Conservation (phyloP, 2,329 filamentous ascomycete genomes). For the Calonectria fujianensis region DNA sequence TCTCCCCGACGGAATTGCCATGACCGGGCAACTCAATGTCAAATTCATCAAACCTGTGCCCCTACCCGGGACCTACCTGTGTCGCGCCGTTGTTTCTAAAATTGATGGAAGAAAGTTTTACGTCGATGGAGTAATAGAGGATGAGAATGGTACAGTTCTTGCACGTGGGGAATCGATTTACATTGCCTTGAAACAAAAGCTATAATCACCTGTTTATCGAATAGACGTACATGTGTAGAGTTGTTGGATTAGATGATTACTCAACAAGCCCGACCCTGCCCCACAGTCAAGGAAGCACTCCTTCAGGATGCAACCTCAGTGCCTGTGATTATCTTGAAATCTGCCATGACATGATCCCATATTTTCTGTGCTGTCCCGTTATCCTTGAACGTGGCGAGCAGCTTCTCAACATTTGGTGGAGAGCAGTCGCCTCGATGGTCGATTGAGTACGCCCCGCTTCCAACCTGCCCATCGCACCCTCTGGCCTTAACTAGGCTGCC, state of each 20-base stretch:
- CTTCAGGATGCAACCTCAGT: neutral
- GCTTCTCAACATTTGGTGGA: slow-evolving; percentile 1
- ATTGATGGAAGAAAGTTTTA: slow-evolving; percentile 13
- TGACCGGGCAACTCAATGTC: slow-evolving; percentile 7
- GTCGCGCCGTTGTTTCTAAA: neutral
- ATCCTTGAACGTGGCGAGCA: neutral
- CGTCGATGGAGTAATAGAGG: neutral
- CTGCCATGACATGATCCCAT: neutral
- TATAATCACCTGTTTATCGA: neutral
- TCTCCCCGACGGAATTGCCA: neutral
- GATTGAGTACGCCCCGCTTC: slow-evolving; percentile 12
- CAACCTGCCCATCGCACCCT: neutral
- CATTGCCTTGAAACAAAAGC: neutral
- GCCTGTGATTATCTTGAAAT: slow-evolving; percentile 5
- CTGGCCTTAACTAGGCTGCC: neutral
- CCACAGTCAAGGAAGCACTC: neutral
- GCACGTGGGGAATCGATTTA: slow-evolving; percentile 9
- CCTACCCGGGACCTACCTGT: slow-evolving; percentile 19
- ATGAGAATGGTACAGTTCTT: neutral
- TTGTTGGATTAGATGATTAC: neutral
- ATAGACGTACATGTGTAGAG: neutral
- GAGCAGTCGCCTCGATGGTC: neutral
- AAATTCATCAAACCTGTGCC: slow-evolving; percentile 7
- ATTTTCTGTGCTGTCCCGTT: slow-evolving; percentile 4
- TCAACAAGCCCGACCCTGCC: neutral